Conservation (phyloP, 352 stramenopile species). For the Phytophthora chlamydospora region DNA sequence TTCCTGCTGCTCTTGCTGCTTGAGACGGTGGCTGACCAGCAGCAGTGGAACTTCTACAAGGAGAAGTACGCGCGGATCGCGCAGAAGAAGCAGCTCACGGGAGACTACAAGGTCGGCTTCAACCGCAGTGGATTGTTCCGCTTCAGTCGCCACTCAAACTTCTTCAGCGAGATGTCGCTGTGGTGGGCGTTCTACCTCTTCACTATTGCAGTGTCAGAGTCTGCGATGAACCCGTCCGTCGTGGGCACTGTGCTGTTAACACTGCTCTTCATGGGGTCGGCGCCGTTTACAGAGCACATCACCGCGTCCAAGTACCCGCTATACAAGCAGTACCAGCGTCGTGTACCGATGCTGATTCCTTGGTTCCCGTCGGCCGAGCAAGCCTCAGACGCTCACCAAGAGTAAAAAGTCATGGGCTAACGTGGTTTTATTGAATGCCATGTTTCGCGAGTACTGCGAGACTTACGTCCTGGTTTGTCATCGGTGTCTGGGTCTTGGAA, state of each 20-base stretch:
- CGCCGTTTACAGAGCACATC: conserved; percentile 91
- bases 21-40: conserved; percentile 91
- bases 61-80: conserved; percentile 79
- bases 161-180: conserved; percentile 89
- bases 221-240: conserved; percentile 72
- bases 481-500: no score
- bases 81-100: conserved; percentile 61
- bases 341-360: conserved; percentile 68
- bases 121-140: conserved; percentile 90
- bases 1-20: conserved; percentile 78
- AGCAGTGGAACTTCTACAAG: conserved; percentile 92
- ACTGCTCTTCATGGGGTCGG: conserved; percentile 91
- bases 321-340: conserved; percentile 88
- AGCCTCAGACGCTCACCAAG: background rate
- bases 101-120: conserved; percentile 77
- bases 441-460: no score
- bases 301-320: conserved; percentile 89
- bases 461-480: no score
- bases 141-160: conserved; percentile 94
- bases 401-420: conserved; percentile 2
- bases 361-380: conserved; percentile 16
- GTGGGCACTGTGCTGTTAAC: conserved; percentile 83
- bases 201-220: conserved; percentile 63
- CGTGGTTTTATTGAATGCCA: no score
- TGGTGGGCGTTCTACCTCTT: conserved; percentile 94